Evolutionary conservation across 1,284 basidiomycete species (phyloP), one percentile per base, ranked within the genome.

Genomic region (Phellopilus nigrolimitatus): DNA sequence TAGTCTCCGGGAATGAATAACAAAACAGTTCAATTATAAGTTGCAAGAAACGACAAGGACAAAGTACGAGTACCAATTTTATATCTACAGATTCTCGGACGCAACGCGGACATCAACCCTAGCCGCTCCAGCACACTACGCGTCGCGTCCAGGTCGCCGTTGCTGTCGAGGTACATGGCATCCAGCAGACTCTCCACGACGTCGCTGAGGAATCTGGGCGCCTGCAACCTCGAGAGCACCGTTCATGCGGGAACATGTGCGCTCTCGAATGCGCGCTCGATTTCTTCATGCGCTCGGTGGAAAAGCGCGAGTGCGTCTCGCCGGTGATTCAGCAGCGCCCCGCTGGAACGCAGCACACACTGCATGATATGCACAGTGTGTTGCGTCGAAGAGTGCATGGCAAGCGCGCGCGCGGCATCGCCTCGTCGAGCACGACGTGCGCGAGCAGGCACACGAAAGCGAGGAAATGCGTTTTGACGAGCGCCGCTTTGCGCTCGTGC

Each of bases 101-200:
- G n/a, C n/a, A n/a, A n/a, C n/a, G n/a, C n/a, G n/a, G n/a, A n/a
- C n/a, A n/a, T n/a, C n/a, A n/a, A n/a, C n/a, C n/a, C n/a, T n/a
- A n/a, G n/a, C n/a, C n/a, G n/a, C n/a, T n/a, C n/a, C n/a, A n/a
- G n/a, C n/a, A n/a, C n/a, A n/a, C n/a, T n/a, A n/a, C n/a, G n/a
- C n/a, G n/a, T n/a, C n/a, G n/a, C n/a, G n/a, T 66, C 67, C 30
- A 93, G 68, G 53, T 80, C 64, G 17, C 87, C 89, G 1, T 62
- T 63, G 1, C 80, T 78, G 65, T 95, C 92, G 31, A 92, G 73
- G 58, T 84, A 88, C 9, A 91, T 80, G 0, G 89, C 90, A 3
- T 91, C 91, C 21, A 95, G 70, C 21, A 92, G 61, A 47, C 85
- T 84, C 68, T 95, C 91, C 27, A 92, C 66, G 63, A 85, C 80